Conservation (phyloP, 306 rosid genomes). For the Cucurbita argyrosperma region DNA sequence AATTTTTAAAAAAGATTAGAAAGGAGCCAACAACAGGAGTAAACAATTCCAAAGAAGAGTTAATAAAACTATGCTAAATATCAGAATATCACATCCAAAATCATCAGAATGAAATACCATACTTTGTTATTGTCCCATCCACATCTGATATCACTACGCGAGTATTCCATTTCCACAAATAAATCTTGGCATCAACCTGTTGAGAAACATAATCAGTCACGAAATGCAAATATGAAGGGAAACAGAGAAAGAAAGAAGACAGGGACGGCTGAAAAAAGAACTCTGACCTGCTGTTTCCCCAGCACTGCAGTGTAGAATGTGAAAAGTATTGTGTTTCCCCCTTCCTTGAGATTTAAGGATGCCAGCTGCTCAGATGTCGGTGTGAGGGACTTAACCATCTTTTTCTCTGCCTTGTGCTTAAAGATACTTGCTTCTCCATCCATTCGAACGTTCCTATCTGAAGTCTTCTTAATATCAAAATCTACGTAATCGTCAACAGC, state of each 20-base stretch:
- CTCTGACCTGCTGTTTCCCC: constrained; percentile 59
- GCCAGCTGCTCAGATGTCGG: constrained; percentile 88
- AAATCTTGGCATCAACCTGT: constrained; percentile 81
- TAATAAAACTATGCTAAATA: not conserved
- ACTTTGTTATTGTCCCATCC: constrained; percentile 97
- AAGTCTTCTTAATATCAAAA: constrained; percentile 22
- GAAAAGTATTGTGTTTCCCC: constrained; percentile 64
- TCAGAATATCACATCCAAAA: not conserved
- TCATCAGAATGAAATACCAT: not conserved
- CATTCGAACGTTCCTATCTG: constrained; percentile 19
- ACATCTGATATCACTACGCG: constrained; percentile 92
- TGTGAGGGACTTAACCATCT: constrained; percentile 27
- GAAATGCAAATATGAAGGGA: constrained; percentile 6
- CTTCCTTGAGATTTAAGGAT: constrained; percentile 80
- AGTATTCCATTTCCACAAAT: constrained; percentile 83
- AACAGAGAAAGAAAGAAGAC: not conserved
- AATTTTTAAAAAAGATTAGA: not conserved
- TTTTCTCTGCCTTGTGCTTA: constrained; percentile 24
- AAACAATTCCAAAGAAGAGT: not conserved
- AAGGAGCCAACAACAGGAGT: not conserved
- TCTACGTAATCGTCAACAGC: constrained; percentile 15
- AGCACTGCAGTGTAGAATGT: constrained; percentile 63
- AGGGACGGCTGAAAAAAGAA: not conserved
- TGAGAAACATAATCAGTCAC: constrained; percentile 7
- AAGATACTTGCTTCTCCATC: constrained; percentile 16